phyloP scores from a whole-genome alignment of 1,139 yeast genomes.

The Candida sp. region DNA sequence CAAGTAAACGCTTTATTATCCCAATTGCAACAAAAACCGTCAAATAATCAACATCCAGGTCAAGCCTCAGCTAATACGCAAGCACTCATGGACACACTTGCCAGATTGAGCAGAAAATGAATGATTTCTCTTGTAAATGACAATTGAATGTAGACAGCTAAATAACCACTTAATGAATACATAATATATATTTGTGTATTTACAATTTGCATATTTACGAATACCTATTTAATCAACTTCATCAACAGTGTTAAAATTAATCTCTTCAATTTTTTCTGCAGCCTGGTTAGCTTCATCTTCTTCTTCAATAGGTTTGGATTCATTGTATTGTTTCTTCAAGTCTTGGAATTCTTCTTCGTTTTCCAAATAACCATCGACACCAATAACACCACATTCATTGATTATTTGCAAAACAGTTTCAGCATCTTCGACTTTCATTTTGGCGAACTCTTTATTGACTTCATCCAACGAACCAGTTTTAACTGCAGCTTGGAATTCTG shows the following conservation, averaged over 20 bases:
- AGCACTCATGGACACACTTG: slow-evolving; percentile 37
- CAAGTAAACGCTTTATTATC: slow-evolving; percentile 27
- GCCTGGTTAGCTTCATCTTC: slow-evolving; percentile 9
- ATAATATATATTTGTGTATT: neutral
- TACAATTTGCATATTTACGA: neutral
- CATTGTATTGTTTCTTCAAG: slow-evolving; percentile 48
- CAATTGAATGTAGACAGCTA: no score
- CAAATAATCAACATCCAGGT: slow-evolving; percentile 10
- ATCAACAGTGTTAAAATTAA: slow-evolving; percentile 16
- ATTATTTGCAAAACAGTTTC: slow-evolving; percentile 72
- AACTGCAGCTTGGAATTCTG: slow-evolving; percentile 73
- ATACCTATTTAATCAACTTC: slow-evolving; percentile 17
- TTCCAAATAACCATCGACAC: slow-evolving; percentile 73
- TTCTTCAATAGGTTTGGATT: slow-evolving; percentile 14
- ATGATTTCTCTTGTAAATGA: neutral
- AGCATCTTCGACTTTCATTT: slow-evolving; percentile 75
- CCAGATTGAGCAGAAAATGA: slow-evolving; percentile 26
- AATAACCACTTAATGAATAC: no score
- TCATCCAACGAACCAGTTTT: slow-evolving; percentile 67
- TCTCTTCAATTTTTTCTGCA: slow-evolving; percentile 5
- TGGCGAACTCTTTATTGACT: slow-evolving; percentile 80
- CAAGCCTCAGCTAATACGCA: slow-evolving; percentile 13
- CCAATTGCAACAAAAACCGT: slow-evolving; percentile 19
- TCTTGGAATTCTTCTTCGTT: slow-evolving; percentile 72
- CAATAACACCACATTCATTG: slow-evolving; percentile 80